Conservation (phyloP, 1,284 basidiomycete genomes). For the Sphaerobolus stellatus region DNA sequence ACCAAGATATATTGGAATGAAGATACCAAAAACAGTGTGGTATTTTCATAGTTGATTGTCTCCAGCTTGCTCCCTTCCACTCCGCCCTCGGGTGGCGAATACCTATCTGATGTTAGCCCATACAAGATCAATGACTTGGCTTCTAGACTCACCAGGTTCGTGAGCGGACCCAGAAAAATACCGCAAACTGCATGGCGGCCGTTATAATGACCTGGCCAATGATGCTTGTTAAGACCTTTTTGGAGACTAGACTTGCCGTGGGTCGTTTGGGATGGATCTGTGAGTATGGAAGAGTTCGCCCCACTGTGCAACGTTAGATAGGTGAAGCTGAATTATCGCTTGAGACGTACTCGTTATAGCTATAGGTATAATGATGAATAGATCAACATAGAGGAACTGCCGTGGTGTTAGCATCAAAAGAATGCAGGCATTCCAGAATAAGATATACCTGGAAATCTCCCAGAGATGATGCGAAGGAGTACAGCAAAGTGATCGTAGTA, state of each 20-base stretch:
- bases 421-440: slow-evolving; percentile 6
- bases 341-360: slow-evolving; percentile 83
- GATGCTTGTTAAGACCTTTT: slow-evolving; percentile 92
- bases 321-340: not conserved
- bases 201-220: slow-evolving; percentile 93
- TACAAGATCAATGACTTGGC: not conserved
- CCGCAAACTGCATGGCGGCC: slow-evolving; percentile 80
- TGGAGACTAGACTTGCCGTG: slow-evolving; percentile 94
- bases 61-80: slow-evolving; percentile 75
- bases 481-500: slow-evolving; percentile 81
- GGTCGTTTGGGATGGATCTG: slow-evolving; percentile 88
- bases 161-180: slow-evolving; percentile 83
- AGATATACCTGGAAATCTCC: slow-evolving; percentile 88
- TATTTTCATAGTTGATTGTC: slow-evolving; percentile 93
- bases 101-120: slow-evolving; percentile 44
- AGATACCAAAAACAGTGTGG: slow-evolving; percentile 88
- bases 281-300: slow-evolving; percentile 87
- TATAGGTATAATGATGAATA: slow-evolving; percentile 96
- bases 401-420: slow-evolving; percentile 11
- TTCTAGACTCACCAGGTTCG: slow-evolving; percentile 72
- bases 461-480: slow-evolving; percentile 94
- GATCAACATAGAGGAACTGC: slow-evolving; percentile 95
- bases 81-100: slow-evolving; percentile 62
- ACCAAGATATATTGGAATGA: slow-evolving; percentile 99
- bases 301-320: slow-evolving; percentile 61